A percentile compares a stretch with the other conserved stretches of the same genome.
These are phyloP conservation scores for Sugiyamaella lignohabitans DNA, from an alignment of 805 yeast species.

Conservation along the genomic window DNA sequence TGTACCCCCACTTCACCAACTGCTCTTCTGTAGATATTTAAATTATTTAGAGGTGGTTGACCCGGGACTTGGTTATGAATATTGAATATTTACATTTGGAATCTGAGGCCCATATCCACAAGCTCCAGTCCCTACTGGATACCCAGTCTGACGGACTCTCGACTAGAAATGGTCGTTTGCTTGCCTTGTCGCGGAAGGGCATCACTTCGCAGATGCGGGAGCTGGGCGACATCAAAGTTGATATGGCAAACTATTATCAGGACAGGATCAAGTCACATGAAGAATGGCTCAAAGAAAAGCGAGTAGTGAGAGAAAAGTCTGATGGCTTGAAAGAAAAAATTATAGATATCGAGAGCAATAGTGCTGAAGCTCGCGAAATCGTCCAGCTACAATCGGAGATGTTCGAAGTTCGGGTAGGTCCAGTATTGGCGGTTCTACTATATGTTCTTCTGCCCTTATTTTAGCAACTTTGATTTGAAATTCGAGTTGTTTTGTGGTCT, in stretches of 20 bases:
- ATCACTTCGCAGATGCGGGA: slow-evolving; percentile 15
- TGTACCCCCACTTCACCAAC: too few species aligned
- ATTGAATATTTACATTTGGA: slow-evolving; percentile 6
- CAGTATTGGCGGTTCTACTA: too few species aligned
- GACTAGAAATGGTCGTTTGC: slow-evolving; percentile 9
- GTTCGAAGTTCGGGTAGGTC: neutral
- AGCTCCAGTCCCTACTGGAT: slow-evolving; percentile 17
- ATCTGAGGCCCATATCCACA: slow-evolving; percentile 5
- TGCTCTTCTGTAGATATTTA: too few species aligned
- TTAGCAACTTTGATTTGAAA: too few species aligned
- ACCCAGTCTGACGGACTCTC: slow-evolving; percentile 19
- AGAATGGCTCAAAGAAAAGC: slow-evolving; percentile 9
- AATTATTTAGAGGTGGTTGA: too few species aligned
- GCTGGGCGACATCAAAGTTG: slow-evolving; percentile 10
- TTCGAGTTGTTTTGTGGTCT: too few species aligned
- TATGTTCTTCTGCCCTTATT: too few species aligned
- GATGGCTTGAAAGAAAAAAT: slow-evolving; percentile 4
- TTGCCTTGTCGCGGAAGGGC: slow-evolving; percentile 14
- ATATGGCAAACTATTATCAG: slow-evolving; percentile 11
- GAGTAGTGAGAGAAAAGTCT: slow-evolving; percentile 3
- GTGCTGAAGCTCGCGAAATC: slow-evolving; percentile 7
- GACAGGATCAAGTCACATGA: slow-evolving; percentile 4
- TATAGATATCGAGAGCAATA: neutral
- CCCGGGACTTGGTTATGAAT: too few species aligned
- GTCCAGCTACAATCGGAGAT: slow-evolving; percentile 10